Base-by-base conservation (phyloP, 148 eudicot species). In the Beta vulgaris region DNA sequence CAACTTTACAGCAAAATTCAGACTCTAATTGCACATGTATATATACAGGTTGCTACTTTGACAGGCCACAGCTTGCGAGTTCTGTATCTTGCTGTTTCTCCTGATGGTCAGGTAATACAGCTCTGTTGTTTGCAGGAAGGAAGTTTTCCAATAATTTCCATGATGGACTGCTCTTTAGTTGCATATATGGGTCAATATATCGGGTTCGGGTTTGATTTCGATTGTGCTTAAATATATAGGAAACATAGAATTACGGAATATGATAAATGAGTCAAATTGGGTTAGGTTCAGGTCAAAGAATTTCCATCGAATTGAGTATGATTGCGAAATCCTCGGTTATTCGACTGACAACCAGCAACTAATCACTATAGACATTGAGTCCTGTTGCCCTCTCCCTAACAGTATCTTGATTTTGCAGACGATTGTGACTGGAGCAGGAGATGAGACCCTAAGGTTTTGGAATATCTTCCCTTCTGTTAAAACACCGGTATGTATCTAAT, bases 391-490 rank as follows among this genome's bases (percentile, higher is more conserved):
- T n/a, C n/a, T n/a, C n/a, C n/a, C n/a, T n/a, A n/a, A 53, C 1
- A 19, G 14, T 79, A 37, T 23, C 25, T 23, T 36, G 36, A 57
- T 44, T 32, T 19, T 80, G 81, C 86, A 93, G 97, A 92, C 99
- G 29, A 92, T 95, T 82, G 99, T 95, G 46, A 95, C 99, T 6
- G 99, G 97, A 70, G 99, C 99, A 31, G 98, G 99, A 54, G 99
- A 95, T 42, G 99, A 95, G 74, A 95, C 99, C 23, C 77, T 92
- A 44, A 76, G 99, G 51, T 95, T 95, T 77, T 95, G 99, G 99
- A 95, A 92, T 79, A 83, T 95, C 51, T 95, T 95, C 85, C 99
- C 99, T 58, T 95, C 99, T 21, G 64, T 85, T 49, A 95, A 91
- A 85, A 85, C 93, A 36, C 93, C 85, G 71, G 97, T 92, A 81